phyloP scores from a whole-genome alignment of 1,284 basidiomycete species.

The Tilletia indica region DNA sequence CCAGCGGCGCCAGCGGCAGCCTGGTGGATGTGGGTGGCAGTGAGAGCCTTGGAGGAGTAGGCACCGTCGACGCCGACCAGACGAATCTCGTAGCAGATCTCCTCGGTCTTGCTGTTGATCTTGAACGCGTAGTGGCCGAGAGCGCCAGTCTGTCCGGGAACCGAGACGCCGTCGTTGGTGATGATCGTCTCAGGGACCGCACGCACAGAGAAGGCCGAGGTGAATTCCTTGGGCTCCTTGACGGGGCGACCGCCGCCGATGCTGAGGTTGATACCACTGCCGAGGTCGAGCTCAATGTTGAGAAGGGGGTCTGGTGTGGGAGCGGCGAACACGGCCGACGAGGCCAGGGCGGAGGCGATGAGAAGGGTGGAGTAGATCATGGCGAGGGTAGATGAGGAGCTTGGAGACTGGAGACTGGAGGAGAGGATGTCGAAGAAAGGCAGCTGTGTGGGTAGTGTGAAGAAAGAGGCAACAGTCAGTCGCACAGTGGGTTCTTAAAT shows the following conservation, averaged over 20 bases:
- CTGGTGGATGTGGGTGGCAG: slow-evolving; percentile 57
- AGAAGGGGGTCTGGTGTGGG: background rate
- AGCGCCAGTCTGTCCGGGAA: slow-evolving; percentile 49
- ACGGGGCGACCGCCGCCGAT: background rate
- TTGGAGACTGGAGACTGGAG: background rate
- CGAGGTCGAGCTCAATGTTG: background rate
- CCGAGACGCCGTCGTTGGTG: slow-evolving; percentile 40
- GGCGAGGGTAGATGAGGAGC: background rate
- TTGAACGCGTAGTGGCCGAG: slow-evolving; percentile 53
- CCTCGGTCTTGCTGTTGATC: slow-evolving; percentile 53
- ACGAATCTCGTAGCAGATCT: slow-evolving; percentile 57
- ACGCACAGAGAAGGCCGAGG: slow-evolving; percentile 52
- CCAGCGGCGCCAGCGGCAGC: slow-evolving; percentile 49
- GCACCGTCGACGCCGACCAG: slow-evolving; percentile 33
- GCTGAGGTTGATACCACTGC: background rate
- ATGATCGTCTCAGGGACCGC: slow-evolving; percentile 46
- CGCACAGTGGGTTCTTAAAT: no score
- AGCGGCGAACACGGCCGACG: background rate
- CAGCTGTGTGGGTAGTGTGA: background rate
- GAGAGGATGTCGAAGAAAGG: background rate
- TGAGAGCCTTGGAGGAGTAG: slow-evolving; percentile 54
- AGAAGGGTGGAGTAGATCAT: slow-evolving; percentile 3
- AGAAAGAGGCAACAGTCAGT: no score
- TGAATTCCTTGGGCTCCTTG: slow-evolving; percentile 35
- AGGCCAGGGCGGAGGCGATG: background rate